A percentile compares a stretch with the other conserved stretches of the same genome.
Conservation (phyloP, 2,329 filamentous ascomycete species). For the Fusarium sp. region DNA sequence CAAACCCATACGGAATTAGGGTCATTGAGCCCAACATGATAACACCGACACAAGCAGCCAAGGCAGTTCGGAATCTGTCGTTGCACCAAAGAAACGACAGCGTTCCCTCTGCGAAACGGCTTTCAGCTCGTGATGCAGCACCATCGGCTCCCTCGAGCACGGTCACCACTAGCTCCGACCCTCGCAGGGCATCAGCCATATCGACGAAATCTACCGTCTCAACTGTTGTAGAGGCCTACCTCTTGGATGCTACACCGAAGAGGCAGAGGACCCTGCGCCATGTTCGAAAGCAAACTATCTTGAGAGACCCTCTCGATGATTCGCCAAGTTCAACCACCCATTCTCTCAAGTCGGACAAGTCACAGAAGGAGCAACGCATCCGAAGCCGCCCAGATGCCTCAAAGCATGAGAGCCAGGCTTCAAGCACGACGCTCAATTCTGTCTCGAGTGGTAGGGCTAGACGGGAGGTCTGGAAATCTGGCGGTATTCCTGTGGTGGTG, state of each 20-base stretch:
- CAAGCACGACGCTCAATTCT: constrained; percentile 62
- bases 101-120: constrained; percentile 29
- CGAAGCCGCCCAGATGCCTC: constrained; percentile 45
- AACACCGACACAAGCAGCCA: constrained; percentile 64
- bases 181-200: constrained; percentile 64
- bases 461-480: constrained; percentile 69
- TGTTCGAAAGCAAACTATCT: constrained; percentile 65
- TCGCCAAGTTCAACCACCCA: constrained; percentile 24
- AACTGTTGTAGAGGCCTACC: constrained; percentile 68
- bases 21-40: constrained; percentile 62
- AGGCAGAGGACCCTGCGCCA: constrained; percentile 70
- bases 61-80: constrained; percentile 61
- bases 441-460: constrained; percentile 66
- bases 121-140: constrained; percentile 41
- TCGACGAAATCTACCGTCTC: constrained; percentile 68
- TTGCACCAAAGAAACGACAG: constrained; percentile 56
- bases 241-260: constrained; percentile 62
- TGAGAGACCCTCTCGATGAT: constrained; percentile 59
- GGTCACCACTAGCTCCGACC: constrained; percentile 57
- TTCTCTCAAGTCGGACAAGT: constrained; percentile 26
- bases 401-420: constrained; percentile 62
- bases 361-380: constrained; percentile 45
- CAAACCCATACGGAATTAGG: constrained; percentile 50
- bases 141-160: constrained; percentile 52
- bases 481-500: constrained; percentile 72